phyloP scores from a whole-genome alignment of 352 stramenopile genomes.

The Phytopythium litorale region DNA sequence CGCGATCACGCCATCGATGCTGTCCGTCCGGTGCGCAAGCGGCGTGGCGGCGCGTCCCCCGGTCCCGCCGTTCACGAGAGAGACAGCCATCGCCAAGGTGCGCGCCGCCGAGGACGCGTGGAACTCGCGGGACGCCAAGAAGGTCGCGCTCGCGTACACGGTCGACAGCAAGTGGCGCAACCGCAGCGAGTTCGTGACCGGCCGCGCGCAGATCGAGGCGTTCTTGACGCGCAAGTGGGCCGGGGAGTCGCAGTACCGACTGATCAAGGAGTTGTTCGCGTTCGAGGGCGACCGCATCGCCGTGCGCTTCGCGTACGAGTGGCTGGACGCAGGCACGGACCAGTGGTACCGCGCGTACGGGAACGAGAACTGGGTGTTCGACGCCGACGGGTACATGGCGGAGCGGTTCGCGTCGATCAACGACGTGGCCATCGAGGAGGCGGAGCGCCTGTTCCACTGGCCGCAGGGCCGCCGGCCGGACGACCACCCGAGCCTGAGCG shows the following conservation, averaged over 20 bases:
- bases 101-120: conserved; percentile 86
- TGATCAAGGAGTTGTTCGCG: conserved; percentile 90
- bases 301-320: conserved; percentile 89
- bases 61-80: conserved; percentile 76
- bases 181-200: conserved; percentile 75
- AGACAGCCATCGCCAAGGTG: conserved; percentile 77
- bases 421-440: conserved; percentile 68
- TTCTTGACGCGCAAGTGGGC: conserved; percentile 82
- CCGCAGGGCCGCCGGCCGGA: conserved; percentile 44
- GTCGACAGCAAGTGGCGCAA: conserved; percentile 83
- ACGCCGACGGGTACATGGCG: conserved; percentile 78
- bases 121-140: conserved; percentile 74
- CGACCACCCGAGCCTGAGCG: conserved; percentile 35
- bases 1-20: neutral
- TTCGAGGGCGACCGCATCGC: conserved; percentile 81
- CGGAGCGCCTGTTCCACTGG: conserved; percentile 70
- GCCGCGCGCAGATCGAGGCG: conserved; percentile 62
- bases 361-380: conserved; percentile 91
- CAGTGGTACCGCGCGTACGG: conserved; percentile 86
- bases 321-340: conserved; percentile 30
- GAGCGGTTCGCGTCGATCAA: conserved; percentile 86
- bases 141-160: conserved; percentile 83
- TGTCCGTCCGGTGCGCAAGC: neutral
- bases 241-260: conserved; percentile 71
- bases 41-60: conserved; percentile 23